Base-by-base conservation (phyloP, 2,329 filamentous ascomycete species). In the Fusarium praegraminearum region DNA sequence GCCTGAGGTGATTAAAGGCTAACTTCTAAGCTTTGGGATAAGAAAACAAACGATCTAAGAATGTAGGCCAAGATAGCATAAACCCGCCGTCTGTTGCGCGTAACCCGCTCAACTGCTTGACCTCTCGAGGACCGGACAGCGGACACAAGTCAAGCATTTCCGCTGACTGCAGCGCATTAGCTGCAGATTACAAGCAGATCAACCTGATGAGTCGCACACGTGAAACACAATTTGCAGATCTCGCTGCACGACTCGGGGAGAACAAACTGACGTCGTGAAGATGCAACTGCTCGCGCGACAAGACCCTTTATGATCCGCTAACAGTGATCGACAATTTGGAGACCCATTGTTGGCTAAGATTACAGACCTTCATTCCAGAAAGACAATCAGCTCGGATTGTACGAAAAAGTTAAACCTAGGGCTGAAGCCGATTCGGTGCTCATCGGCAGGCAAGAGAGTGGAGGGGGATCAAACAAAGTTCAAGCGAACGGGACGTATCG, bases 331-430 rank as follows among this genome's bases (percentile, higher is more conserved):
- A 59, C 67, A 32, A 4, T n/a, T 53, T 26, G 32, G 30, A 40
- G 30, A 33, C 6, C 22, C 28, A 24, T 26, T 46, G 43, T 70
- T 70, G 67, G 67, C 43, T 33, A 26, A n/a, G 40, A 46, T 33
- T 13, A 33, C 24, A 33, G 50, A 20, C 43, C 33, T 28, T 44
- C 67, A 70, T 70, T 65, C 67, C 67, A 68, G 58, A 52, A 70
- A 68, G 44, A 44, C 32, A 40, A 44, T 49, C 22, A 26, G 36
- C 18, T 26, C 38, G 33, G 36, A 46, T 38, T 52, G 47, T 13
- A 28, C 33, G 30, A 38, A 64, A 50, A 52, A 45, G 20, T 26
- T 58, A 65, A 58, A 38, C 11, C 15, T 47, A 61, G 20, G 36
- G 61, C 62, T 65, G 61, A 40, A 40, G 30, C n/a, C 13, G 36